Conservation (phyloP, 2,329 filamentous ascomycete genomes). For the Fusarium drepaniforme region DNA sequence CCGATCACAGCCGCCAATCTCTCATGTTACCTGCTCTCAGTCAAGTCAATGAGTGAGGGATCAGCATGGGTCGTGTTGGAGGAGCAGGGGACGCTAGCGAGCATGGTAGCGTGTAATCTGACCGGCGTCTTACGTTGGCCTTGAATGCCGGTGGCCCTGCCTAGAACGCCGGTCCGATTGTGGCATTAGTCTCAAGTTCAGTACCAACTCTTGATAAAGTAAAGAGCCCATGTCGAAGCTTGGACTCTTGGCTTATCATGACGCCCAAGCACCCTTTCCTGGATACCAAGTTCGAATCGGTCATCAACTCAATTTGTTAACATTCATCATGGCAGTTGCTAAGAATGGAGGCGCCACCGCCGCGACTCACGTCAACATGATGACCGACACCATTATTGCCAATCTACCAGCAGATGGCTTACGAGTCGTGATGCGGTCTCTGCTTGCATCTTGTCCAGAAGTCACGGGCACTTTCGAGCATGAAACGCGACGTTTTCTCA, state of each 20-base stretch:
- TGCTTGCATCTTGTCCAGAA: constrained; percentile 13
- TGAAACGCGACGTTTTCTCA: constrained; percentile 10
- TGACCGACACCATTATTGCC: constrained; percentile 59
- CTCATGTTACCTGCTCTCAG: background rate
- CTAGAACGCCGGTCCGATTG: background rate
- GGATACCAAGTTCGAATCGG: background rate
- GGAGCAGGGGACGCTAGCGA: too few species aligned
- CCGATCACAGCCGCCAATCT: background rate
- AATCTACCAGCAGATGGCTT: constrained; percentile 55
- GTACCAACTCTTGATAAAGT: background rate
- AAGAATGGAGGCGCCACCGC: constrained; percentile 32
- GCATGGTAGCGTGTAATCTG: background rate
- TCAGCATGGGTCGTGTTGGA: background rate
- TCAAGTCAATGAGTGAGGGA: background rate
- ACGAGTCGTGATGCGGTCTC: constrained; percentile 48
- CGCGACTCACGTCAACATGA: constrained; percentile 60
- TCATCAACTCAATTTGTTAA: background rate
- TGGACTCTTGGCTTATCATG: background rate
- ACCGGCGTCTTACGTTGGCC: background rate
- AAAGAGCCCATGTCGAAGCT: background rate
- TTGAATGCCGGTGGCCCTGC: background rate
- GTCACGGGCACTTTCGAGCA: constrained; percentile 11
- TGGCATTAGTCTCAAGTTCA: background rate
- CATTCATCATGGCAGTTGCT: background rate
- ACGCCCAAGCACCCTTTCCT: background rate